A percentile compares a stretch with the other conserved stretches of the same genome.
These are phyloP conservation scores for Lasiosphaeria miniovina DNA, from an alignment of 495 filamentous ascomycete genomes.

Conservation along the genomic window DNA sequence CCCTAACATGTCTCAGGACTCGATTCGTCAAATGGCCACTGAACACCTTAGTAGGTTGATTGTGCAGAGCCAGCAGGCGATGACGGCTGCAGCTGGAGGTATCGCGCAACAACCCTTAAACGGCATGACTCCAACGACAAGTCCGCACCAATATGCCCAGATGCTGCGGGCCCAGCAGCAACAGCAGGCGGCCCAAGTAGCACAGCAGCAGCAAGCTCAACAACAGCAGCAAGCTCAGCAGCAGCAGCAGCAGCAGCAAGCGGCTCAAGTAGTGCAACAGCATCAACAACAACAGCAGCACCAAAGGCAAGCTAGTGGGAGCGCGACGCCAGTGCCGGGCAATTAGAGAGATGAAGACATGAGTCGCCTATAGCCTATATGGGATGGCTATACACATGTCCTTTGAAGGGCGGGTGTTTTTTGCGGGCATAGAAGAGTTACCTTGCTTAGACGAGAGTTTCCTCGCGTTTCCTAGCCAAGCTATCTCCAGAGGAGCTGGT, in stretches of 20 bases:
- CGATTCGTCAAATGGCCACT: constrained; percentile 58
- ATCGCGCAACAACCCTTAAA: constrained; percentile 27
- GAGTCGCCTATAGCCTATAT: not conserved
- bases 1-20: constrained; percentile 56
- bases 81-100: constrained; percentile 63
- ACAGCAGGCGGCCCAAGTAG: constrained; percentile 30
- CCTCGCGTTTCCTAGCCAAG: not conserved
- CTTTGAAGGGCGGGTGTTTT: not conserved
- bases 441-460: not conserved
- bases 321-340: constrained; percentile 34
- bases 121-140: constrained; percentile 28
- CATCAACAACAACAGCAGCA: constrained; percentile 26
- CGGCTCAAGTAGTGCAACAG: constrained; percentile 5
- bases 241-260: constrained; percentile 8
- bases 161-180: constrained; percentile 69
- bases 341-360: constrained; percentile 18
- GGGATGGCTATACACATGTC: too few relatives aligned
- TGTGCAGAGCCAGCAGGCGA: constrained; percentile 45
- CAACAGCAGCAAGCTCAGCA: constrained; percentile 23
- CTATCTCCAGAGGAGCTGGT: too few relatives aligned
- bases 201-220: constrained; percentile 18
- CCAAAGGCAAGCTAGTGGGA: constrained; percentile 44
- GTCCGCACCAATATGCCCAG: constrained; percentile 69
- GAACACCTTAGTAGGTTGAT: constrained; percentile 48
- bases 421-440: not conserved